Conservation (phyloP, 176 grass and related monocot genomes). For the Lolium rigidum region DNA sequence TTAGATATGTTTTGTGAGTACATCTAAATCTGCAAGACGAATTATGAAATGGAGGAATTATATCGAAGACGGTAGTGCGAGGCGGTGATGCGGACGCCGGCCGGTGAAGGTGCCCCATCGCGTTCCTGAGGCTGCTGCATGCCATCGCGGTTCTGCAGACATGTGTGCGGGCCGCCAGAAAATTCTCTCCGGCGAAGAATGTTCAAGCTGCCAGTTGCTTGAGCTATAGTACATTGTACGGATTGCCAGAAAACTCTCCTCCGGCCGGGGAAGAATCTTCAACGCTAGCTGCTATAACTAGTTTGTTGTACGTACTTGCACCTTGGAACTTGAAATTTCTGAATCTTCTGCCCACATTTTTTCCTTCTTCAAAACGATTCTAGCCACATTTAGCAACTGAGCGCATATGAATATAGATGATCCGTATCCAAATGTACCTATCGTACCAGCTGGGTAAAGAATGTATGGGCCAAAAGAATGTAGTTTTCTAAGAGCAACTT, state of each 20-base stretch:
- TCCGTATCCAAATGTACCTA: background rate
- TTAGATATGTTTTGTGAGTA: too few species aligned
- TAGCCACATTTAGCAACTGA: background rate
- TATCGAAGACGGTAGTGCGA: too few species aligned
- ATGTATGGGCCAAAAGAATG: background rate
- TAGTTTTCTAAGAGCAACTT: background rate
- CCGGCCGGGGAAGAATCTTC: background rate
- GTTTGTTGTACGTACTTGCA: background rate
- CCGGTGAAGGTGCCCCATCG: background rate
- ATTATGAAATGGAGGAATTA: too few species aligned
- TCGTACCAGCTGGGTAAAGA: background rate
- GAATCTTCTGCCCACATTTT: background rate
- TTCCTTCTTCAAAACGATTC: too few species aligned
- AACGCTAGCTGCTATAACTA: background rate
- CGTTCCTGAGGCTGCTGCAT: background rate
- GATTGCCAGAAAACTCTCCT: background rate
- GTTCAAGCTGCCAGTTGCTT: background rate
- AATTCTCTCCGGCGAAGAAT: background rate
- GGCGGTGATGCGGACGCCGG: background rate
- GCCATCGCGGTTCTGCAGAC: background rate
- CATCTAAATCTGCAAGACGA: too few species aligned
- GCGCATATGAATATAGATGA: background rate
- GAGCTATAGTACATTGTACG: background rate
- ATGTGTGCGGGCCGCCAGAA: background rate
- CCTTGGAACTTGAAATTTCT: background rate